Conservation (phyloP, 2,329 filamentous ascomycete species). For the Colletotrichum acutatum region DNA sequence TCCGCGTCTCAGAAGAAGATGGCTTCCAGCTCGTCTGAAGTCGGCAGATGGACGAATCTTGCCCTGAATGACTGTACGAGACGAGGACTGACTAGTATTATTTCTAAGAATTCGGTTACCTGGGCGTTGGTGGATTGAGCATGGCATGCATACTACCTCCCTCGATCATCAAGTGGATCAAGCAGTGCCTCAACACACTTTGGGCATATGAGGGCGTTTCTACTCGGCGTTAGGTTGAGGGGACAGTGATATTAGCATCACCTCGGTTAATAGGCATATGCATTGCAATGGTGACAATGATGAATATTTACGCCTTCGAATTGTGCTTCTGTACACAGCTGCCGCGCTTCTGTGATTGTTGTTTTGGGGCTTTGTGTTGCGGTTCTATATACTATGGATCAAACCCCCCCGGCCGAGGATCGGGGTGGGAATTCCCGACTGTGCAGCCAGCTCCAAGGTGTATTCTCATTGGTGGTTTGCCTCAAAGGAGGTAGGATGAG, state of each 20-base stretch:
- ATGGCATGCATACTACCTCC: background rate
- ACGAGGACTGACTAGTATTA: background rate
- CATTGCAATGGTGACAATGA: background rate
- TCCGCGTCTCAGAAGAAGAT: conserved; percentile 47
- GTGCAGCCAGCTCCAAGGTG: too few relatives aligned
- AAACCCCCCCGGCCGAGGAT: too few relatives aligned
- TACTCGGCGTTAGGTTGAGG: background rate
- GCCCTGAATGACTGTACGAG: background rate
- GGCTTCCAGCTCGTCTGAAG: conserved; percentile 54
- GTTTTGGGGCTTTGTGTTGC: background rate
- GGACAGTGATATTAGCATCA: background rate
- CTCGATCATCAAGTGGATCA: background rate
- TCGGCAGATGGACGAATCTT: background rate
- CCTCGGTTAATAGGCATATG: background rate
- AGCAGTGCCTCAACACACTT: background rate
- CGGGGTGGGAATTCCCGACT: too few relatives aligned
- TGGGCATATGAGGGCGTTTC: background rate
- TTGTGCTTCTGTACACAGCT: background rate
- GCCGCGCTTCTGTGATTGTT: background rate
- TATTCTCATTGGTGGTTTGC: too few relatives aligned
- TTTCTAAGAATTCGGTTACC: background rate
- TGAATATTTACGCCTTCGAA: background rate
- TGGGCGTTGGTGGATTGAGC: conserved; percentile 16
- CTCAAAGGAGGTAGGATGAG: too few relatives aligned
- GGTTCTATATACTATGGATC: too few relatives aligned